Conservation (phyloP, 768 basidiomycete genomes). For the Boletus speciosus region DNA sequence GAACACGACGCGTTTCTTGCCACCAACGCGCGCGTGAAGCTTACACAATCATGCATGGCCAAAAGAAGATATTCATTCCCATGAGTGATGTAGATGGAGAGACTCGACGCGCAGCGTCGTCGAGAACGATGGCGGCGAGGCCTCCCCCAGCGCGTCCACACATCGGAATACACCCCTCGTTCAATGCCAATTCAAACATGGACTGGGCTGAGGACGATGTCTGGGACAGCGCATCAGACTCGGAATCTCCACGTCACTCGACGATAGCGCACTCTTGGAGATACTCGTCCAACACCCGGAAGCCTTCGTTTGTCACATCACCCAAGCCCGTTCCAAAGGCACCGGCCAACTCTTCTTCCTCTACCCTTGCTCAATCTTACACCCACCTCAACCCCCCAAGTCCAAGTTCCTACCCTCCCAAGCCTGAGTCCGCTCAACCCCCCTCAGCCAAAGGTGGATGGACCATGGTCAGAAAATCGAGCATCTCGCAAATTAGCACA, state of each 20-base stretch:
- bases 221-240: conserved; percentile 83
- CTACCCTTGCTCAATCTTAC: conserved; percentile 74
- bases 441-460: conserved; percentile 58
- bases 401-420: conserved; percentile 71
- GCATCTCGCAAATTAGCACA: conserved; percentile 24
- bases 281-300: conserved; percentile 25
- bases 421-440: conserved; percentile 38
- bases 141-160: conserved; percentile 74
- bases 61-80: conserved; percentile 4
- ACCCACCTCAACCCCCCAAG: conserved; percentile 75
- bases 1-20: neutral
- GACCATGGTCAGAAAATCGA: conserved; percentile 65
- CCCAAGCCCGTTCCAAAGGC: conserved; percentile 56
- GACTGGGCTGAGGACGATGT: conserved; percentile 87
- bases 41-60: neutral
- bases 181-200: conserved; percentile 42
- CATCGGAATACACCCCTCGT: conserved; percentile 54
- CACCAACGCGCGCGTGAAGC: neutral
- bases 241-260: conserved; percentile 62
- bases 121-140: conserved; percentile 45
- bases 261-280: conserved; percentile 46
- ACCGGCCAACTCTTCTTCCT: conserved; percentile 51
- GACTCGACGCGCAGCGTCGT: conserved; percentile 12
- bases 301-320: conserved; percentile 35
- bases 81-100: neutral